Base-by-base conservation (phyloP, 129 eudicot genomes). In the Chrysanthemum seticuspe region DNA sequence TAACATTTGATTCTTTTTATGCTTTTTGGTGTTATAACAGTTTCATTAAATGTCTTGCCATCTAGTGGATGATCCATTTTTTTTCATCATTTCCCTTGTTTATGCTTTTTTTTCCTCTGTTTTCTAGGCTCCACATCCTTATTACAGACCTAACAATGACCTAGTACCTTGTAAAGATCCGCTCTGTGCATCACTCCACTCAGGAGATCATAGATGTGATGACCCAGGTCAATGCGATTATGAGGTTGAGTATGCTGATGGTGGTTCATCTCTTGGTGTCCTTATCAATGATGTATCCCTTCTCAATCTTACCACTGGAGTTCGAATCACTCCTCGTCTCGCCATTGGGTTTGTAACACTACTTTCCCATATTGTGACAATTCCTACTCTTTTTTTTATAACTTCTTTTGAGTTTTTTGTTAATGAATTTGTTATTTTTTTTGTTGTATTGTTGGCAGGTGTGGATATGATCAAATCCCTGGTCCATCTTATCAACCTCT, bases 391-490 rank as follows among this genome's bases (percentile, higher is more conserved):
- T 1, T 40, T 40, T 40, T 31, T 31, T 31, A 31, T 31, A 31
- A 31, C 36, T 31, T 31, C 4, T 31, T 40, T 5, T 40, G 10
- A 40, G 10, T 7, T 40, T 40, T 40, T 40, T 40, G 47, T 40
- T 7, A 36, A 36, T 36, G 10, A 40, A 40, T 40, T 40, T 40
- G 47, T 6, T 40, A 40, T 7, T 40, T 36, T 29, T 40, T 40
- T 40, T 34, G 12, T 61, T 2, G 6, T 58, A 12, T 62, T 73
- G 53, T 53, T 27, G 70, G 16, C 68, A 94, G 98, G 75, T 95
- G 99, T 78, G 99, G 99, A 23, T 95, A 95, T 78, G 97, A 95
- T 90, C 99, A 95, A 72, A 66, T 88, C 68, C 96, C 99, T 4
- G 96, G 97, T 61, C 65, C 85, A 48, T 75, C 91, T 56, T 76